Conservation (phyloP, 2,329 filamentous ascomycete genomes). For the Phyllosticta citrichinensis region DNA sequence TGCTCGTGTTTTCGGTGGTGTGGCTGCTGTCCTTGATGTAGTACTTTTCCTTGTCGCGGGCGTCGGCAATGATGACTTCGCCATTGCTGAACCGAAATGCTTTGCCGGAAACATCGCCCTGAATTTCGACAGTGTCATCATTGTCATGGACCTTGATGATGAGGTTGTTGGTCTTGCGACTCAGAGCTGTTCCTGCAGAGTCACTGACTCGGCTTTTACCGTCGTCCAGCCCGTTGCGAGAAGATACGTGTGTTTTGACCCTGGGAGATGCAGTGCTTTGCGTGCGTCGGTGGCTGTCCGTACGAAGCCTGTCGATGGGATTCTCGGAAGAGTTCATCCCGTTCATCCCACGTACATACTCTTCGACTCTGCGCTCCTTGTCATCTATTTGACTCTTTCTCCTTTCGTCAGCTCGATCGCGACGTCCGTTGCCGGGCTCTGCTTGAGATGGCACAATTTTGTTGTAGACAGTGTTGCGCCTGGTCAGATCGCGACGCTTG, state of each 20-base stretch:
- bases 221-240: slow-evolving; percentile 1
- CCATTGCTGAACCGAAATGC: not conserved
- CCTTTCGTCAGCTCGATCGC: not conserved
- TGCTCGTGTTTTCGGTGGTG: slow-evolving; percentile 4
- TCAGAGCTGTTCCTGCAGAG: not conserved
- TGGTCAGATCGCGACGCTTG: not conserved
- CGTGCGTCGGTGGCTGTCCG: not conserved
- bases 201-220: slow-evolving; percentile 5
- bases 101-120: slow-evolving; percentile 2
- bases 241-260: not conserved
- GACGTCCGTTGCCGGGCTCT: not conserved
- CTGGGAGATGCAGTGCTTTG: slow-evolving; percentile 1
- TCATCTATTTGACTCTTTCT: slow-evolving; percentile 1
- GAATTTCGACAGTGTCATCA: not conserved
- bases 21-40: slow-evolving; percentile 3
- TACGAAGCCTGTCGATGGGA: slow-evolving; percentile 2
- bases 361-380: slow-evolving; percentile 1
- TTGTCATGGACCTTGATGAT: not conserved
- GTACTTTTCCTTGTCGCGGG: slow-evolving; percentile 1
- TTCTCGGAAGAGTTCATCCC: not conserved
- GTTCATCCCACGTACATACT: not conserved
- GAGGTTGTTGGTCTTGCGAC: slow-evolving; percentile 1
- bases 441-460: not conserved
- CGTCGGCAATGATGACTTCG: slow-evolving; percentile 4
- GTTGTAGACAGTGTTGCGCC: slow-evolving; percentile 7